A percentile compares a stretch with the other conserved stretches of the same genome.
phyloP scores from a whole-genome alignment of 2,329 filamentous ascomycete genomes.

The Thielaviopsis cerberus region DNA sequence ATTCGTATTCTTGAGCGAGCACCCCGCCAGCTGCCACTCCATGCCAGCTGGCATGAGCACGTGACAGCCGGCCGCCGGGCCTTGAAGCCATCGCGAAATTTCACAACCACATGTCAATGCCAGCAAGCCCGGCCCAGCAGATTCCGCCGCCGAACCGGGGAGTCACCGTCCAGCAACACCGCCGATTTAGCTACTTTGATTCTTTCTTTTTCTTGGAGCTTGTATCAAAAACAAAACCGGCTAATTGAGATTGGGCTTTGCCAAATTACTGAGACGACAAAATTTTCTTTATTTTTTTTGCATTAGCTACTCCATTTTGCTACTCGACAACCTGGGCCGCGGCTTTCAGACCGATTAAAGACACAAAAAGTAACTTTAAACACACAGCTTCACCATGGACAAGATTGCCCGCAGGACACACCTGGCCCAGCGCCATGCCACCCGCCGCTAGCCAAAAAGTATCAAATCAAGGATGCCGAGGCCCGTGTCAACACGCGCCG shows the following conservation, averaged over 20 bases:
- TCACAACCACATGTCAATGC: conserved; percentile 6
- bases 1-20: not conserved
- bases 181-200: not conserved
- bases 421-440: conserved; percentile 46
- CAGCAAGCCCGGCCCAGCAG: not conserved
- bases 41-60: conserved; percentile 5
- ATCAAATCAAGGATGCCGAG: conserved; percentile 18
- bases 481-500: conserved; percentile 17
- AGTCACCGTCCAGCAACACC: not conserved
- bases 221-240: not conserved
- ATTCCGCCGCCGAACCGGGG: not conserved
- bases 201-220: not conserved
- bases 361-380: too few species aligned
- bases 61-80: conserved; percentile 8
- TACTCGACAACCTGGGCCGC: too few species aligned
- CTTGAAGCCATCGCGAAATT: conserved; percentile 10
- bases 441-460: conserved; percentile 26
- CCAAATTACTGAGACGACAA: too few species aligned
- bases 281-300: too few species aligned
- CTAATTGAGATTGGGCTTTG: not conserved
- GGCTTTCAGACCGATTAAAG: too few species aligned
- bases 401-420: conserved; percentile 49
- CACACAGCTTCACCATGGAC: conserved; percentile 35
- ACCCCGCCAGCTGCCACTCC: not conserved
- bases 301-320: too few species aligned